A percentile compares a stretch with the other conserved stretches of the same genome.
These are phyloP conservation scores for Saccharomycopsis lassenensis DNA, from an alignment of 805 yeast species.

Conservation along the genomic window DNA sequence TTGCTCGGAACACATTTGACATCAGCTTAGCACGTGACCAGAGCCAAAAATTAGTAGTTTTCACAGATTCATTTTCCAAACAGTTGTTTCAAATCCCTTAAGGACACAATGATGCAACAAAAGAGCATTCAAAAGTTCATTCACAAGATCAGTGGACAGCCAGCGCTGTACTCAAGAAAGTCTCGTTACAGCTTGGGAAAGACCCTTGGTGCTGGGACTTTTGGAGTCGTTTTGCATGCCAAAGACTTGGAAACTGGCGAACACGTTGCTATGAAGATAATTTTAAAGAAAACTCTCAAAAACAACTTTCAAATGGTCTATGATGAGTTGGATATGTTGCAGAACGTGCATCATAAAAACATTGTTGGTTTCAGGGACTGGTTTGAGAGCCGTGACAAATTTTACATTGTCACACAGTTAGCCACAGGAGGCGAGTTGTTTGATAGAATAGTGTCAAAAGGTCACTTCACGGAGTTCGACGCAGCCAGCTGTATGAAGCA, in stretches of 20 bases:
- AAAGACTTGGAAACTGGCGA: constrained; percentile 39
- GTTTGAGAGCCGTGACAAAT: constrained; percentile 89
- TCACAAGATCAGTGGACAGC: constrained; percentile 61
- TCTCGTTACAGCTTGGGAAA: constrained; percentile 63
- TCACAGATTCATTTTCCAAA: no score
- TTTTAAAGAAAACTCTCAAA: constrained; percentile 72
- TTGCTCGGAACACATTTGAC: no score
- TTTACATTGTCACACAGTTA: constrained; percentile 85
- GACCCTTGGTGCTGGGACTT: constrained; percentile 90
- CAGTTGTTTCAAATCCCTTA: no score
- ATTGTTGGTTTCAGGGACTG: constrained; percentile 86
- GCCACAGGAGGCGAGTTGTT: constrained; percentile 96
- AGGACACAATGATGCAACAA: no score
- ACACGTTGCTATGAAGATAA: constrained; percentile 83
- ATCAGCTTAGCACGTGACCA: no score
- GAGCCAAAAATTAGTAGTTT: no score
- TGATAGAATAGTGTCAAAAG: constrained; percentile 71
- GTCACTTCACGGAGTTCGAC: constrained; percentile 81
- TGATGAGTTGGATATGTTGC: constrained; percentile 66
- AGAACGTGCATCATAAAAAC: constrained; percentile 65
- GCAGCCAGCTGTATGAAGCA: constrained; percentile 70
- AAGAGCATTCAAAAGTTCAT: constrained; percentile 30
- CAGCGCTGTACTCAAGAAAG: constrained; percentile 56
- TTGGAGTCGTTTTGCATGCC: constrained; percentile 86
- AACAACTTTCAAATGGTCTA: constrained; percentile 60